Percentiles rank a stretch among this genome's conserved stretches.
Conservation (phyloP, 305 asterid genomes). For the Fraxinus ornus region DNA sequence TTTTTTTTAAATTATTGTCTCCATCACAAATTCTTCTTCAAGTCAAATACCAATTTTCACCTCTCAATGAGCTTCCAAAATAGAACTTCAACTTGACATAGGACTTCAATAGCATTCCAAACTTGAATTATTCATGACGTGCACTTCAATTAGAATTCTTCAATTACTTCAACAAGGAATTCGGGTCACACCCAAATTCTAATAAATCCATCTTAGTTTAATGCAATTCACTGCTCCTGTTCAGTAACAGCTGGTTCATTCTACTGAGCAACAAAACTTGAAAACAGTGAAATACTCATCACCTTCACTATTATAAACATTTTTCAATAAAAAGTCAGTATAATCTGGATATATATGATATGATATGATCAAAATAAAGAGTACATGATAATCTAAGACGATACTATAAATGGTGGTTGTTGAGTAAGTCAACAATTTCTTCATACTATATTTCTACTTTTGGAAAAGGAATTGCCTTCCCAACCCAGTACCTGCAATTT, state of each 20-base stretch:
- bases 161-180: too few species aligned
- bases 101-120: too few species aligned
- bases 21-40: too few species aligned
- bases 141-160: too few species aligned
- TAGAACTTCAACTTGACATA: too few species aligned
- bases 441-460: constrained; percentile 35
- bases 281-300: background rate
- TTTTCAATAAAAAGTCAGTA: constrained; percentile 2
- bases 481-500: constrained; percentile 17
- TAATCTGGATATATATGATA: background rate
- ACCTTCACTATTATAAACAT: background rate
- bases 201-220: background rate
- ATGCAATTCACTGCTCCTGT: background rate
- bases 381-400: constrained; percentile 26
- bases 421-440: constrained; percentile 43
- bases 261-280: constrained; percentile 6
- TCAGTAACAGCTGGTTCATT: constrained; percentile 7
- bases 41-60: too few species aligned
- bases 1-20: too few species aligned
- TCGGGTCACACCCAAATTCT: too few species aligned
- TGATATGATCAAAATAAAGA: constrained; percentile 22
- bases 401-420: constrained; percentile 38
- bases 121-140: too few species aligned
- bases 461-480: constrained; percentile 33
- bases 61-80: too few species aligned